phyloP scores from a whole-genome alignment of 352 stramenopile genomes.

The Globisporangium megalacanthum region DNA sequence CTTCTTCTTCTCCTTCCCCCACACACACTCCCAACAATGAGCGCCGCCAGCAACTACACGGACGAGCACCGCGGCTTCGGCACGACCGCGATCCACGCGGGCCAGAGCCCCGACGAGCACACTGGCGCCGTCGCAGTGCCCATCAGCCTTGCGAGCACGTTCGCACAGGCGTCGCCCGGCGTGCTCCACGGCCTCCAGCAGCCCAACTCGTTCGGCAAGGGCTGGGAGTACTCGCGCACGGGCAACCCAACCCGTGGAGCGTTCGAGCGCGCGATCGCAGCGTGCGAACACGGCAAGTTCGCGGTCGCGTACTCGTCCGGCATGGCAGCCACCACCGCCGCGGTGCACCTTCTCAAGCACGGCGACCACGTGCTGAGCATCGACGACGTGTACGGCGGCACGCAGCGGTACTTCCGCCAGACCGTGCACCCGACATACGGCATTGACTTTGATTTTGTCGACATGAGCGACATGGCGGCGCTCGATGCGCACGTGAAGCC shows the following conservation, averaged over 20 bases:
- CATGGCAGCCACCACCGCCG: slow-evolving; percentile 84
- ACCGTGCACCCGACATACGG: slow-evolving; percentile 88
- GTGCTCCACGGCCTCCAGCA: slow-evolving; percentile 73
- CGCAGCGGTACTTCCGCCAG: slow-evolving; percentile 92
- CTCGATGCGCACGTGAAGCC: slow-evolving; percentile 79
- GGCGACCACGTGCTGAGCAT: slow-evolving; percentile 95
- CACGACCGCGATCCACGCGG: slow-evolving; percentile 80
- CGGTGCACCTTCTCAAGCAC: slow-evolving; percentile 85
- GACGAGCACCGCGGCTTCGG: slow-evolving; percentile 82
- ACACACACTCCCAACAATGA: slow-evolving; percentile 23
- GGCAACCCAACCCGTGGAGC: slow-evolving; percentile 95
- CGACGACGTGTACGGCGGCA: slow-evolving; percentile 94
- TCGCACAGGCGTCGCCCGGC: slow-evolving; percentile 70
- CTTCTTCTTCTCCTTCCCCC: not conserved
- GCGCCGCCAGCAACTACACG: slow-evolving; percentile 44
- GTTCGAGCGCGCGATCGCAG: slow-evolving; percentile 90
- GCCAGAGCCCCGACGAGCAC: slow-evolving; percentile 69
- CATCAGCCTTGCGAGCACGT: slow-evolving; percentile 92
- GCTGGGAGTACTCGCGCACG: slow-evolving; percentile 93
- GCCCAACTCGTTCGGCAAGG: slow-evolving; percentile 91
- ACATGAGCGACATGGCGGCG: slow-evolving; percentile 85
- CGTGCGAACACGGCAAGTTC: slow-evolving; percentile 89
- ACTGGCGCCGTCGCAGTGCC: slow-evolving; percentile 82
- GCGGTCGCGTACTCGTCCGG: slow-evolving; percentile 88
- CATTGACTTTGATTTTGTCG: slow-evolving; percentile 93